phyloP scores from a whole-genome alignment of 1,284 basidiomycete genomes.

The Pseudozyma thailandica region DNA sequence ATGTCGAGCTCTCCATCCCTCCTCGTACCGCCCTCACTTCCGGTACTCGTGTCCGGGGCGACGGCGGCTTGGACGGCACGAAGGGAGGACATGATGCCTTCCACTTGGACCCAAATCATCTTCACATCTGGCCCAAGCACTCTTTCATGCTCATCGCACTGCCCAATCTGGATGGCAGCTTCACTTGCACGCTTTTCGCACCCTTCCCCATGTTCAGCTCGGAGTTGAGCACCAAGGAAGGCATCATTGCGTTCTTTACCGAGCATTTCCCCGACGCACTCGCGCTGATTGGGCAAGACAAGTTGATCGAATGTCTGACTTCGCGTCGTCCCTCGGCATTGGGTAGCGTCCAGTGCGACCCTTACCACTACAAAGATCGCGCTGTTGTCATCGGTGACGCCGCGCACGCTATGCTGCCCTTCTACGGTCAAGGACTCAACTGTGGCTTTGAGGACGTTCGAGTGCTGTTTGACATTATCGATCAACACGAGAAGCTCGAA shows the following conservation, averaged over 20 bases:
- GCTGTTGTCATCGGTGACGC: slow-evolving; percentile 91
- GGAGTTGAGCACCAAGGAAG: slow-evolving; percentile 61
- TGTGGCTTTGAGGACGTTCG: slow-evolving; percentile 97
- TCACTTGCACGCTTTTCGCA: slow-evolving; percentile 84
- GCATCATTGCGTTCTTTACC: slow-evolving; percentile 81
- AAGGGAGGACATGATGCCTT: slow-evolving; percentile 70
- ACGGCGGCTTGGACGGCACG: slow-evolving; percentile 23
- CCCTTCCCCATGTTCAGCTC: slow-evolving; percentile 80
- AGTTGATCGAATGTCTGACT: slow-evolving; percentile 79
- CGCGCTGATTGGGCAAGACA: slow-evolving; percentile 81
- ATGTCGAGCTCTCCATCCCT: slow-evolving; percentile 95
- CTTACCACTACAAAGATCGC: slow-evolving; percentile 89
- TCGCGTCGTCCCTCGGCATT: slow-evolving; percentile 86
- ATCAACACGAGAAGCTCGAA: slow-evolving; percentile 72
- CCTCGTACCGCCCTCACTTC: slow-evolving; percentile 73
- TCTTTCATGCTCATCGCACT: slow-evolving; percentile 99
- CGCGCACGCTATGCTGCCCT: slow-evolving; percentile 96
- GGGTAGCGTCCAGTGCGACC: slow-evolving; percentile 88
- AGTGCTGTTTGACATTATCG: slow-evolving; percentile 81
- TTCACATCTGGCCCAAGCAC: slow-evolving; percentile 98
- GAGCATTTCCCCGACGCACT: slow-evolving; percentile 88
- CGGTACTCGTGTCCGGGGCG: slow-evolving; percentile 72
- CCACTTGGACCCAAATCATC: slow-evolving; percentile 89
- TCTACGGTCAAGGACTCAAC: slow-evolving; percentile 96
- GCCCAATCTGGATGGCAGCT: slow-evolving; percentile 74